Percentiles rank a stretch among this genome's conserved stretches.
phyloP scores from a whole-genome alignment of 2,329 filamentous ascomycete genomes.

The Cryoendolithus antarcticus region DNA sequence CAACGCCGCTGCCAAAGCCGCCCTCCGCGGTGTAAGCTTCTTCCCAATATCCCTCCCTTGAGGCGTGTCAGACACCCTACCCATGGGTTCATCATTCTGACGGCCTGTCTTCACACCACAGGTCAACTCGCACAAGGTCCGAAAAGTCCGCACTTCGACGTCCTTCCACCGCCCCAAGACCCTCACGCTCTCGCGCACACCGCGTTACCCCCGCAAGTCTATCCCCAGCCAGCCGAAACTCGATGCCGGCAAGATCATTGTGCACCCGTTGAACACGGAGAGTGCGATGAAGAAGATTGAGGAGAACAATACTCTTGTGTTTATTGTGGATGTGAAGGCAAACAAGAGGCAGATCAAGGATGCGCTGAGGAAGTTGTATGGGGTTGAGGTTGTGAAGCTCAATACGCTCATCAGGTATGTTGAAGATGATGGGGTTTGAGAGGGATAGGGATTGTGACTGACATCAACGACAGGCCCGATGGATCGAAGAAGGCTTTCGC shows the following conservation, averaged over 20 bases:
- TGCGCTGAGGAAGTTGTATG: constrained; percentile 97
- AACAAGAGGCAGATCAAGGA: constrained; percentile 99
- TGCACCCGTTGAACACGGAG: constrained; percentile 99
- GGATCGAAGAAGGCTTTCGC: constrained; percentile 98
- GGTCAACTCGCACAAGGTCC: constrained; percentile 71
- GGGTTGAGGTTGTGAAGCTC: constrained; percentile 96
- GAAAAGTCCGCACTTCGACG: constrained; percentile 83
- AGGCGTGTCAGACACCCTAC: constrained; percentile 35
- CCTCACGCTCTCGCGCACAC: constrained; percentile 73
- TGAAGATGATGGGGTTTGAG: constrained; percentile 20
- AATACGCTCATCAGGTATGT: constrained; percentile 92
- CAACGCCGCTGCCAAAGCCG: constrained; percentile 86
- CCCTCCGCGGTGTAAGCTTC: constrained; percentile 80
- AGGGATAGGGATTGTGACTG: constrained; percentile 5
- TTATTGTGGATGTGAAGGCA: constrained; percentile 51
- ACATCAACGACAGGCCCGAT: constrained; percentile 54
- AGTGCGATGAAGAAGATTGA: constrained; percentile 99
- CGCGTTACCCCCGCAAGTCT: constrained; percentile 96
- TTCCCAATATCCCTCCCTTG: constrained; percentile 23
- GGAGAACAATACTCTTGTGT: constrained; percentile 92
- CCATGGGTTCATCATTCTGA: constrained; percentile 31
- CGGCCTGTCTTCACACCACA: constrained; percentile 38
- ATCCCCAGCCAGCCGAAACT: constrained; percentile 81
- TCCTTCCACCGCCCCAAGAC: constrained; percentile 98
- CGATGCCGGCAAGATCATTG: constrained; percentile 94